Conservation (phyloP, 2,329 filamentous ascomycete species). For the Pseudocercospora vitis region DNA sequence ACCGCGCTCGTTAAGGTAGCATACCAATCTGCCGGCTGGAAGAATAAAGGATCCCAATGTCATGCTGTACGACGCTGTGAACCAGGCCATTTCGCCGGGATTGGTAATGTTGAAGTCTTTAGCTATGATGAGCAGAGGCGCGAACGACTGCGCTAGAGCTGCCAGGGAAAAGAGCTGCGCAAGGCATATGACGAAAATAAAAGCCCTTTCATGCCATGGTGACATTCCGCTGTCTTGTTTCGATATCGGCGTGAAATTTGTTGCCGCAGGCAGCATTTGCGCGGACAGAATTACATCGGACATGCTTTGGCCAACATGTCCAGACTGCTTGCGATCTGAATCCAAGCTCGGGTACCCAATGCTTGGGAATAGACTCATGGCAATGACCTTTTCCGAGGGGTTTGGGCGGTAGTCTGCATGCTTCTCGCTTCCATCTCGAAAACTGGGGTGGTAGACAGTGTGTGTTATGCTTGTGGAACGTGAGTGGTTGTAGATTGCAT, state of each 20-base stretch:
- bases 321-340: neutral
- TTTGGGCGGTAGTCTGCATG: neutral
- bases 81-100: constrained; percentile 47
- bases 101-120: constrained; percentile 42
- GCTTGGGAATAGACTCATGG: neutral
- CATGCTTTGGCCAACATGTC: neutral
- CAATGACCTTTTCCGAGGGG: neutral
- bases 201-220: constrained; percentile 27
- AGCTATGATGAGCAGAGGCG: constrained; percentile 40
- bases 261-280: neutral
- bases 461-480: neutral
- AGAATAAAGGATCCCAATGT: constrained; percentile 48
- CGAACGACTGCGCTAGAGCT: constrained; percentile 19
- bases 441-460: neutral
- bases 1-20: neutral
- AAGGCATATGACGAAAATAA: constrained; percentile 28
- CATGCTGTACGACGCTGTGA: constrained; percentile 44
- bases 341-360: constrained; percentile 1
- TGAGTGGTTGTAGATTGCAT: constrained; percentile 4
- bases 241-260: neutral
- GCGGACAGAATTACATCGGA: neutral
- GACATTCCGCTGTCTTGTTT: constrained; percentile 4
- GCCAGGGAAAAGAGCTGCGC: constrained; percentile 18
- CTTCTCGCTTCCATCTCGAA: neutral
- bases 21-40: constrained; percentile 40